These are phyloP conservation scores for Scheffersomyces spartinae DNA, from an alignment of 805 yeast genomes.

Conservation along the genomic window DNA sequence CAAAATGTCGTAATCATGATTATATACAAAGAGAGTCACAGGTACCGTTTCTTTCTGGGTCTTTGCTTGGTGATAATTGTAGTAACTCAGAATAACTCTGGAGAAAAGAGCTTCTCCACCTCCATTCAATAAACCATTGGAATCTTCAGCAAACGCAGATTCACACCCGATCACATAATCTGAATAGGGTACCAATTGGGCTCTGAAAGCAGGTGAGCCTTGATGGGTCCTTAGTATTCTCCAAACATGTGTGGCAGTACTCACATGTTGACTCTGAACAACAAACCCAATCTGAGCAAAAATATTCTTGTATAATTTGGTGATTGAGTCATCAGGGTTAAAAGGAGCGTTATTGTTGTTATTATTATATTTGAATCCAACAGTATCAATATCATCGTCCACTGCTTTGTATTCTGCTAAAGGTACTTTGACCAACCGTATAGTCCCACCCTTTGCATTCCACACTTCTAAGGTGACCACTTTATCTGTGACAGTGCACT, in stretches of 20 bases:
- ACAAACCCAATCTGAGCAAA: conserved; percentile 52
- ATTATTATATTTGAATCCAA: no score
- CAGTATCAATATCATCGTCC: no score
- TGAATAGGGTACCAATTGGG: conserved; percentile 74
- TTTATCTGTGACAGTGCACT: no score
- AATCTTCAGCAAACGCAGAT: conserved; percentile 48
- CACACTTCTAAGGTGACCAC: conserved; percentile 54
- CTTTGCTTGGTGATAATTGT: conserved; percentile 31
- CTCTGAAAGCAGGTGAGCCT: conserved; percentile 69
- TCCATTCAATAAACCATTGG: conserved; percentile 58
- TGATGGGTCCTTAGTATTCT: conserved; percentile 67
- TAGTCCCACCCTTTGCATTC: conserved; percentile 76
- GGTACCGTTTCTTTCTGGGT: conserved; percentile 25
- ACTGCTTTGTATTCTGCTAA: conserved; percentile 8
- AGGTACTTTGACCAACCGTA: conserved; percentile 20
- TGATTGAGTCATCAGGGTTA: conserved; percentile 11
- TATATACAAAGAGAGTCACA: conserved; percentile 52
- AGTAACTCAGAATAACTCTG: conserved; percentile 48
- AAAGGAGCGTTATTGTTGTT: no score
- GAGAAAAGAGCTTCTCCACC: conserved; percentile 82
- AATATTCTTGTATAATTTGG: conserved; percentile 12
- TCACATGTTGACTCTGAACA: conserved; percentile 67
- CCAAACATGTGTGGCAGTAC: conserved; percentile 76
- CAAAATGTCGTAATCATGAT: conserved; percentile 74
- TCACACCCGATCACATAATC: conserved; percentile 76